phyloP scores from a whole-genome alignment of 345 rosid species.

The Aegle marmelos region DNA sequence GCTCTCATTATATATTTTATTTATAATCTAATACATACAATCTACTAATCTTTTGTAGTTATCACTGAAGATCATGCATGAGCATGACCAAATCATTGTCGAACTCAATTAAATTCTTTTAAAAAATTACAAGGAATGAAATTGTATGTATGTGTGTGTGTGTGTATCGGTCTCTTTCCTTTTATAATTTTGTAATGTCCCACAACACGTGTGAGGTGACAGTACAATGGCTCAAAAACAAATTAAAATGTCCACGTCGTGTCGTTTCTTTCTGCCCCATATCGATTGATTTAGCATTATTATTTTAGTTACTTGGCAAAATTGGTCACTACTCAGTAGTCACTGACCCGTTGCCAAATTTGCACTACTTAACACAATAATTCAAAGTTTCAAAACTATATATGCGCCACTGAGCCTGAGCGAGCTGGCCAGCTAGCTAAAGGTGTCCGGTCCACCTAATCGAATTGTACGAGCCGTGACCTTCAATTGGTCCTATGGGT shows the following conservation, averaged over 20 bases:
- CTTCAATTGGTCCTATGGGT: slow-evolving; percentile 8
- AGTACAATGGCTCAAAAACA: not conserved
- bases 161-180: not conserved
- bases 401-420: too few species aligned
- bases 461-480: slow-evolving; percentile 14
- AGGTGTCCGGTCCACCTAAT: not conserved
- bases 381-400: not conserved
- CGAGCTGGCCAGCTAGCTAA: not conserved
- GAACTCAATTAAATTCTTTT: not conserved
- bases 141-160: not conserved
- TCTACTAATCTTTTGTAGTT: not conserved
- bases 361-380: not conserved
- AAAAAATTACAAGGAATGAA: not conserved
- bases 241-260: slow-evolving; percentile 1
- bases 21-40: not conserved
- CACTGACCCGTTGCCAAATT: not conserved
- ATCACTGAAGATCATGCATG: not conserved
- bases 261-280: slow-evolving; percentile 3
- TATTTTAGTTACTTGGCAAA: slow-evolving; percentile 14
- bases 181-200: not conserved
- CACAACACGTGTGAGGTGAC: slow-evolving; percentile 22
- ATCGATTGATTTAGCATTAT: not conserved
- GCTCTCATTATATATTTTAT: not conserved
- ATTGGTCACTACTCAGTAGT: slow-evolving; percentile 11
- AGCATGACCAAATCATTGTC: not conserved